These are phyloP conservation scores for Sporisorium scitamineum DNA, from an alignment of 1,284 basidiomycete species.

Conservation along the genomic window DNA sequence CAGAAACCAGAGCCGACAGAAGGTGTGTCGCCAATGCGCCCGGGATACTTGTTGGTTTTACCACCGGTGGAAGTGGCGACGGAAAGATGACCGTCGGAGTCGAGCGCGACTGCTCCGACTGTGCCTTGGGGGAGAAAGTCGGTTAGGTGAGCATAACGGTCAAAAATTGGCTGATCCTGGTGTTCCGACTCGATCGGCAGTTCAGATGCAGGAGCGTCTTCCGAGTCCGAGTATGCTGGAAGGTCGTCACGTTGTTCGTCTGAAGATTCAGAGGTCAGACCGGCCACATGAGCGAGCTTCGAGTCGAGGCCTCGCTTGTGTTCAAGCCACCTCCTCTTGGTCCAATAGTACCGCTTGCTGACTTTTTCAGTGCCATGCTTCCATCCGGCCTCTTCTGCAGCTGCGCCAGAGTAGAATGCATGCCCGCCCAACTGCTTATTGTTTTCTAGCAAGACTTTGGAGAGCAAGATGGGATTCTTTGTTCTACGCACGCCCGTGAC, in stretches of 20 bases:
- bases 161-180: slow-evolving; percentile 30
- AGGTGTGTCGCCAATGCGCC: slow-evolving; percentile 83
- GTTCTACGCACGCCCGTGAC: slow-evolving; percentile 77
- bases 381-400: slow-evolving; percentile 75
- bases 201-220: not conserved
- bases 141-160: slow-evolving; percentile 66
- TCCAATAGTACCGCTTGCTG: slow-evolving; percentile 34
- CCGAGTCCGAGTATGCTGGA: slow-evolving; percentile 15
- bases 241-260: not conserved
- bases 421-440: slow-evolving; percentile 75
- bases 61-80: slow-evolving; percentile 83
- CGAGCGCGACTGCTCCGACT: slow-evolving; percentile 84
- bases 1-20: slow-evolving; percentile 82
- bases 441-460: slow-evolving; percentile 77
- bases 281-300: not conserved
- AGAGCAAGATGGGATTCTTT: slow-evolving; percentile 81
- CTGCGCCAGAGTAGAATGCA: slow-evolving; percentile 77
- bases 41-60: slow-evolving; percentile 82
- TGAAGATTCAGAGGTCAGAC: not conserved
- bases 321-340: slow-evolving; percentile 42
- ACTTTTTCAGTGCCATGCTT: slow-evolving; percentile 29
- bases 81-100: slow-evolving; percentile 79
- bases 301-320: slow-evolving; percentile 32
- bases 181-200: slow-evolving; percentile 1
- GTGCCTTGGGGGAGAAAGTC: slow-evolving; percentile 80